Percentiles rank a stretch among this genome's conserved stretches.
Conservation (phyloP, 495 filamentous ascomycete species). For the Melanomma pulvis-pyrius region DNA sequence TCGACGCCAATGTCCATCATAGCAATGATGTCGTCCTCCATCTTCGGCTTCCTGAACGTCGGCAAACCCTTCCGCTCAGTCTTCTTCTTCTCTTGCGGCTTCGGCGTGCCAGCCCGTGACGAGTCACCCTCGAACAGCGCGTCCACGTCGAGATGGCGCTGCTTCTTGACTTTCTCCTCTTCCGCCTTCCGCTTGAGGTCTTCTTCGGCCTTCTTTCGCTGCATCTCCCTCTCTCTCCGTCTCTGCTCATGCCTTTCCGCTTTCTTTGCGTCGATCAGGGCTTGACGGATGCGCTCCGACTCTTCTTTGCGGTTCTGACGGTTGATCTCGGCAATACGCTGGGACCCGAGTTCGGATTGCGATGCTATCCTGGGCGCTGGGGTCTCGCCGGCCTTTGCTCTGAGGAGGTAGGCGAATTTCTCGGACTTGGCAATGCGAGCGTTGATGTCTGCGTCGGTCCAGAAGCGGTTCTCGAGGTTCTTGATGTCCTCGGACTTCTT, state of each 20-base stretch:
- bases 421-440: slow-evolving; percentile 71
- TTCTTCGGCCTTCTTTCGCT: slow-evolving; percentile 42
- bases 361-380: background rate
- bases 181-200: slow-evolving; percentile 42
- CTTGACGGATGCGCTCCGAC: slow-evolving; percentile 77
- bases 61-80: slow-evolving; percentile 40
- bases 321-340: slow-evolving; percentile 77
- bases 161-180: slow-evolving; percentile 34
- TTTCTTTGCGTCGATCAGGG: slow-evolving; percentile 61
- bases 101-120: slow-evolving; percentile 54
- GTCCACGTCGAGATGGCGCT: slow-evolving; percentile 34
- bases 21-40: slow-evolving; percentile 49
- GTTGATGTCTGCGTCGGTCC: slow-evolving; percentile 77
- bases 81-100: slow-evolving; percentile 39
- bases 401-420: slow-evolving; percentile 47
- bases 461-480: slow-evolving; percentile 70
- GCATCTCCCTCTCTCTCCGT: slow-evolving; percentile 49
- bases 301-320: slow-evolving; percentile 76
- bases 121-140: slow-evolving; percentile 48
- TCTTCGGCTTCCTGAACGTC: slow-evolving; percentile 43
- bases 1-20: slow-evolving; percentile 50
- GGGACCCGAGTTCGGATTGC: slow-evolving; percentile 58
- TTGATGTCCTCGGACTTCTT: slow-evolving; percentile 83
- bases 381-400: slow-evolving; percentile 26
- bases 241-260: slow-evolving; percentile 56